Percentiles rank a stretch among this genome's conserved stretches.
phyloP scores from a whole-genome alignment of 345 rosid genomes.

The Gossypium longicalyx region DNA sequence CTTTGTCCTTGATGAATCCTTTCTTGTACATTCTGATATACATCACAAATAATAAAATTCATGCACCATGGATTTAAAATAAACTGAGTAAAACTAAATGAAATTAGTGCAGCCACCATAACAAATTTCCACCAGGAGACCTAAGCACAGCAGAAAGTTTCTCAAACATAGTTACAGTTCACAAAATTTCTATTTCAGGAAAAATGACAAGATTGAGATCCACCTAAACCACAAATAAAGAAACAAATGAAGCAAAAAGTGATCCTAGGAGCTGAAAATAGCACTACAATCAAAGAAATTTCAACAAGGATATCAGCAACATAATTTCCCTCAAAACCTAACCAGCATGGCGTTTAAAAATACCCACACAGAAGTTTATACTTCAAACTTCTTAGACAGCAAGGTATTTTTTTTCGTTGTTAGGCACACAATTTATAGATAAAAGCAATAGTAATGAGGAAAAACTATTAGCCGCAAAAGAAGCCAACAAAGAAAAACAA shows the following conservation, averaged over 20 bases:
- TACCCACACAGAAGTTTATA: slow-evolving; percentile 1
- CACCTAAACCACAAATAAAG: neutral
- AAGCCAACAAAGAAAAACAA: neutral
- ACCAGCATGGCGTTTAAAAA: neutral
- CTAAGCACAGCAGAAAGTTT: neutral
- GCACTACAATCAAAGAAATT: neutral
- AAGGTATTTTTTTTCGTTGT: neutral
- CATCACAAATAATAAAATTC: slow-evolving; percentile 19
- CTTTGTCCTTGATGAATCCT: slow-evolving; percentile 37
- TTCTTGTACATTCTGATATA: slow-evolving; percentile 46
- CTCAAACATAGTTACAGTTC: neutral
- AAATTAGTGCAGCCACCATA: slow-evolving; percentile 6
- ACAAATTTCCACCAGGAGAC: neutral
- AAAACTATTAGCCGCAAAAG: neutral
- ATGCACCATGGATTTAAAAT: neutral
- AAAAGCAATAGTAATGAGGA: neutral
- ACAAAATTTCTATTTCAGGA: neutral
- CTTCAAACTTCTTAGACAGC: neutral
- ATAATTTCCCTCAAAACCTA: neutral
- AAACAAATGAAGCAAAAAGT: neutral
- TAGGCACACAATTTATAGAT: neutral
- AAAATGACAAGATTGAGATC: slow-evolving; percentile 4
- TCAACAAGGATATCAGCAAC: neutral
- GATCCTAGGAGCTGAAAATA: neutral
- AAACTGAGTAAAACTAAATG: neutral